These are phyloP conservation scores for Synchytrium microbalum DNA, from an alignment of 371 early-diverging fungal species.

Conservation along the genomic window DNA sequence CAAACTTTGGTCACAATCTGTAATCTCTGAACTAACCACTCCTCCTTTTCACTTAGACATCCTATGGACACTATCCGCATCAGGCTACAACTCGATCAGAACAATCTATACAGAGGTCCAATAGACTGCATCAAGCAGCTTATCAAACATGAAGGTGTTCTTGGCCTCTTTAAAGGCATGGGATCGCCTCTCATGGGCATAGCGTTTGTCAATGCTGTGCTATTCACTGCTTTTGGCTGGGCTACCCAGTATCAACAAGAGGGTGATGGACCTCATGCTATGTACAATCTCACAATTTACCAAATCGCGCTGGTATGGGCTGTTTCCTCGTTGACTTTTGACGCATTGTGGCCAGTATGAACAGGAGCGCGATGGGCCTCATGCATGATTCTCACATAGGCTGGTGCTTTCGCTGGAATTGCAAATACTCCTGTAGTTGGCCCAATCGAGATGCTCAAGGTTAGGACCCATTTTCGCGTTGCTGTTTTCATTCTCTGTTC, in stretches of 20 bases:
- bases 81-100: conserved; percentile 54
- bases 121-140: conserved; percentile 72
- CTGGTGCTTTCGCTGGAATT: conserved; percentile 34
- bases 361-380: too few species aligned
- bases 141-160: conserved; percentile 60
- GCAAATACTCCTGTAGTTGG: conserved; percentile 66
- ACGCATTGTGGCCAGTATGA: too few species aligned
- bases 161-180: conserved; percentile 74
- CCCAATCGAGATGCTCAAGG: conserved; percentile 76
- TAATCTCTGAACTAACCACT: conserved; percentile 23
- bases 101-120: conserved; percentile 51
- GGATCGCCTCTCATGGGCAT: conserved; percentile 9
- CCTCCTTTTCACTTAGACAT: conserved; percentile 39
- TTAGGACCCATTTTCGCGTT: conserved; percentile 63
- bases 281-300: neutral
- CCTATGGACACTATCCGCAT: conserved; percentile 76
- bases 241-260: neutral
- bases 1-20: conserved; percentile 8
- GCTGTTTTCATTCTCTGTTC: too few species aligned
- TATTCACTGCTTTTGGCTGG: conserved; percentile 15
- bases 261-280: too few species aligned
- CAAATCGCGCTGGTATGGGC: too few species aligned
- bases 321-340: too few species aligned
- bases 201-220: conserved; percentile 8
- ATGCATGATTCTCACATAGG: too few species aligned